Evolutionary conservation across 345 rosid species (phyloP).

Genomic region (Eucalyptus curtisii): DNA sequence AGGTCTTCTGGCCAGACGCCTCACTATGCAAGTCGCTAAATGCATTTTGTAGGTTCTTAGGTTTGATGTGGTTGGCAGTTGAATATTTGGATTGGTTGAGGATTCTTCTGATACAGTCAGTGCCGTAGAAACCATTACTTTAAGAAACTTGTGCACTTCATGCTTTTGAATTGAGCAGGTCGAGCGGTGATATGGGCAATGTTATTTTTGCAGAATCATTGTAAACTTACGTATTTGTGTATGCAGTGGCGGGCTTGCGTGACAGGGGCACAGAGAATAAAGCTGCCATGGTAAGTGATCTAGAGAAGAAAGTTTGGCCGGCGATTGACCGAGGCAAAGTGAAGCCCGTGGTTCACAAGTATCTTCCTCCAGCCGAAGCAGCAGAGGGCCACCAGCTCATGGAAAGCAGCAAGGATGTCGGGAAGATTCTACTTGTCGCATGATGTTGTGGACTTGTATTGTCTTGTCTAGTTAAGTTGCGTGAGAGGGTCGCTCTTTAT

Average conservation of each 20-base stretch:
- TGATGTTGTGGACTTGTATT: not conserved
- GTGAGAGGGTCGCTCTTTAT: not conserved
- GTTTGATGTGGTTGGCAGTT: not conserved
- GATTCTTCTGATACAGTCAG: not conserved
- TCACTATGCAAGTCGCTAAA: constrained; percentile 48
- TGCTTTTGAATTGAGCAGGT: not conserved
- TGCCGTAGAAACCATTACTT: not conserved
- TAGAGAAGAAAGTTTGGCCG: constrained; percentile 73
- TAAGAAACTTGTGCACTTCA: not conserved
- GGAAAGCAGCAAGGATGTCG: constrained; percentile 69
- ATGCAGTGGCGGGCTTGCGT: constrained; percentile 68
- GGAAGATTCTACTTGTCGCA: constrained; percentile 63
- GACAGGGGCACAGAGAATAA: constrained; percentile 62
- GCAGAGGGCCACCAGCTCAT: constrained; percentile 62
- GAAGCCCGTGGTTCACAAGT: constrained; percentile 50
- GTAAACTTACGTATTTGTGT: not conserved
- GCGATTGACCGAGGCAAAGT: constrained; percentile 50
- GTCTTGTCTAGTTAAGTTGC: not conserved
- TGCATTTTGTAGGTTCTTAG: not conserved
- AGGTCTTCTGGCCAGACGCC: constrained; percentile 60
- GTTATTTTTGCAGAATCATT: not conserved
- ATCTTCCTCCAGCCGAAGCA: constrained; percentile 44
- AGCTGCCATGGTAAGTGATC: constrained; percentile 55
- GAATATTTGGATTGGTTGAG: not conserved
- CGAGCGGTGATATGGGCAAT: not conserved